phyloP scores from a whole-genome alignment of 305 asterid species.

The Fraxinus paxiana region DNA sequence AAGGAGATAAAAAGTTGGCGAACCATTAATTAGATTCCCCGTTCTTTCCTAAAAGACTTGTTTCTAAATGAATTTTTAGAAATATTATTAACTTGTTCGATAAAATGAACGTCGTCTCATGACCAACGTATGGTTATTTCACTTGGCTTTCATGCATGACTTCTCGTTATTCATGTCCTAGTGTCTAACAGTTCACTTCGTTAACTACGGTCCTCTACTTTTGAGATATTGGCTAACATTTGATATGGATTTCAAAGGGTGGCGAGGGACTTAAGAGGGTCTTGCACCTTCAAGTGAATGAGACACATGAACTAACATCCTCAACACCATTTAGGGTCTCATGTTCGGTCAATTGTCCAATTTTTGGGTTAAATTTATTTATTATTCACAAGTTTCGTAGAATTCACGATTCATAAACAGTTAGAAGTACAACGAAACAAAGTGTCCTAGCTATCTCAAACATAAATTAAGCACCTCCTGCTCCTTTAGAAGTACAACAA shows the following conservation, averaged over 20 bases:
- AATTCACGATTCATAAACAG: neutral
- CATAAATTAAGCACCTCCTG: neutral
- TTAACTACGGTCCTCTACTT: neutral
- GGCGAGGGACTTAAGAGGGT: neutral
- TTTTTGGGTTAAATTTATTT: neutral
- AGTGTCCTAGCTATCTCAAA: neutral
- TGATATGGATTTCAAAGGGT: neutral
- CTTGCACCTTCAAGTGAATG: neutral
- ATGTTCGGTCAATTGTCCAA: neutral
- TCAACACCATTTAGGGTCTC: neutral
- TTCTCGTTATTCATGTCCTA: neutral
- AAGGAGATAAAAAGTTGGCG: constrained; percentile 1
- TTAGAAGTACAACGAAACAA: neutral
- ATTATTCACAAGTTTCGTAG: neutral
- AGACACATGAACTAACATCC: neutral
- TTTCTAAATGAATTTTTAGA: constrained; percentile 1
- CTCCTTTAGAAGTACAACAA: neutral
- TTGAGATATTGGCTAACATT: neutral
- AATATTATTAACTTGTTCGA: neutral
- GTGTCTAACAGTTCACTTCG: neutral
- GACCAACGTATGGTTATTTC: neutral
- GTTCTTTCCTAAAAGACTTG: neutral
- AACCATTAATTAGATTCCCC: constrained; percentile 3
- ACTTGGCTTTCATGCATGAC: neutral
- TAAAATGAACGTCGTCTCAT: neutral